Conservation (phyloP, 345 rosid genomes). For the Abelmoschus esculentus region DNA sequence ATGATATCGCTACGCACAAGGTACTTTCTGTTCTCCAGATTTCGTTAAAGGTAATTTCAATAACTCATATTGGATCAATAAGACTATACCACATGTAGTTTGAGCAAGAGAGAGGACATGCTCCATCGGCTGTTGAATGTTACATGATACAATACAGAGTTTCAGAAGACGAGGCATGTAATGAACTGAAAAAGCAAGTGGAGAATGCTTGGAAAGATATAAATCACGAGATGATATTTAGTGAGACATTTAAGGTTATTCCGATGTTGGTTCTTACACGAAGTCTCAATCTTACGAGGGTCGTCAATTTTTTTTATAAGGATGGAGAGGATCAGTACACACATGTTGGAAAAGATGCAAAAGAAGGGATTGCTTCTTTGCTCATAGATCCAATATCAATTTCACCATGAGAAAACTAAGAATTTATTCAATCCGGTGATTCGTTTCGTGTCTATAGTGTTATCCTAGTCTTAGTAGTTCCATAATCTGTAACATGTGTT, state of each 20-base stretch:
- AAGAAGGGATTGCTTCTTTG: too few relatives aligned
- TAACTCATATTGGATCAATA: neutral
- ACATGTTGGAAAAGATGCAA: too few relatives aligned
- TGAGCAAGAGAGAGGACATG: slow-evolving; percentile 19
- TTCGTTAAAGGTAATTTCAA: neutral
- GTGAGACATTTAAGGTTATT: too few relatives aligned
- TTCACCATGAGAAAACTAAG: too few relatives aligned
- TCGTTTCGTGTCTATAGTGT: too few relatives aligned
- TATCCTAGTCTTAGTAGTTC: too few relatives aligned
- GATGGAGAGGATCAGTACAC: neutral
- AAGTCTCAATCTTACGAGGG: neutral
- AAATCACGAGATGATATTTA: neutral
- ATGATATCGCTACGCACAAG: neutral
- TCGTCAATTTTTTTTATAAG: neutral
- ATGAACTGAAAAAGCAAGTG: neutral
- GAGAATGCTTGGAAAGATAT: neutral
- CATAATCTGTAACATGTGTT: too few relatives aligned
- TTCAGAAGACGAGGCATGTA: slow-evolving; percentile 15
- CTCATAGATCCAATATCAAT: too few relatives aligned
- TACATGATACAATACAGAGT: slow-evolving; percentile 23
- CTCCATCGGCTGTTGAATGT: slow-evolving; percentile 26
- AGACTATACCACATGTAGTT: neutral
- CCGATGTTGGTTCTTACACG: too few relatives aligned
- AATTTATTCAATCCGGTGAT: too few relatives aligned
- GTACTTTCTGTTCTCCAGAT: neutral